Base-by-base conservation (phyloP, 1,284 basidiomycete genomes). In the Vanrija sp. region DNA sequence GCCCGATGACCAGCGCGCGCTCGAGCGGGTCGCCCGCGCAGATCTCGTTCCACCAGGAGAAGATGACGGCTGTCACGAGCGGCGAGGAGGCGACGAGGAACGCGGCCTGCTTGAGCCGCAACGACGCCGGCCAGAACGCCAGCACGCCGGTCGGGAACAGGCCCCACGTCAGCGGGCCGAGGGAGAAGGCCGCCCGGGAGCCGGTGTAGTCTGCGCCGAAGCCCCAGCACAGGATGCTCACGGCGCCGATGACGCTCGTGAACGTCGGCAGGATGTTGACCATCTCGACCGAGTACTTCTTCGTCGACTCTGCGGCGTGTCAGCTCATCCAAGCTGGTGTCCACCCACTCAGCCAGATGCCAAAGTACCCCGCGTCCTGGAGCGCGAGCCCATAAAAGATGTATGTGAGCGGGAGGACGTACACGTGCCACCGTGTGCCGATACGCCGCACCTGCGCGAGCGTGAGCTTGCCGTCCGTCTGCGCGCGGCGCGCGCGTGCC, bases 31-130 rank as follows among this genome's bases (percentile, higher is more conserved):
- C 71, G 6, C 63, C 62, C 23, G 54, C 60, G 12, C 52, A 57
- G 3, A 66, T 68, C 12, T 3, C 63, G 58, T 19, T 68, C 68
- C 40, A 69, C 61, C 38, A 71, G 6, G 60, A 73, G 46, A 69
- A 51, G 44, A 65, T 65, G 42, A 75, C 56, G 6, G 77, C 66
- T 51, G 67, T 67, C 8, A 71, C 56, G 38, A 78, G 64, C 16
- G 34, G 34, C 9, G 9, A 74, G 73, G 48, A 73, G 67, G 49
- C 62, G 65, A 21, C 68, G 60, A 39, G 57, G 58, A 34, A 49
- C 60, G 16, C 58, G 55, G 43, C 63, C 64, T 7, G 64, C 61
- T 9, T 55, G 39, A 21, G 42, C 51, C 5, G 68, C 65, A 40
- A 66, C 63, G 43, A 60, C 19, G 42, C 69, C 48, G 3, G 67